Base-by-base conservation (phyloP, 179 eudicot genomes). In the Nepenthes alata region DNA sequence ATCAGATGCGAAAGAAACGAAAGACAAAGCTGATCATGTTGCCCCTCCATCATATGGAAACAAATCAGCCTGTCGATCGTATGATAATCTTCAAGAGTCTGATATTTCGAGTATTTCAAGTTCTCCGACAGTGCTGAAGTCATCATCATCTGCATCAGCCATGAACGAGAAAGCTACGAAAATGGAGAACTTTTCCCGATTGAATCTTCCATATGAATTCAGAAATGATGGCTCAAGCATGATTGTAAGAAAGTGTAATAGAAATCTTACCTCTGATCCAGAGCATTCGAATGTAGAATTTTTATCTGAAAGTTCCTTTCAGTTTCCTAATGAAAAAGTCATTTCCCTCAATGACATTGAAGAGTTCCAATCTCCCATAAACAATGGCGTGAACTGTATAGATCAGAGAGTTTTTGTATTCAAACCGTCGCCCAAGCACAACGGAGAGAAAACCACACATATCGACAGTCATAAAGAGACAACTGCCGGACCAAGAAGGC, bases 341-440 rank as follows among this genome's bases (percentile, higher is more conserved):
- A 39, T 78, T 15, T 75, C 72, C 57, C 78, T 76, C 6, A 85
- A 89, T 11, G 89, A 83, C 57, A 66, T 88, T 14, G 85, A 83
- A 62, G 95, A 88, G 76, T 78, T 81, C 62, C 69, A 62, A 65
- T 71, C 83, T 1, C 76, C 80, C 2, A 52, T 37, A 37, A 74
- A 63, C 15, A 66, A 65, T 61, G 77, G 60, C 4, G 48, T 48
- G 0, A 53, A 64, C 34, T 61, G 44, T 49, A 84, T 75, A 57
- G 95, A 90, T 66, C 88, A 82, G 57, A 79, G 95, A 65, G 60
- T 82, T 6, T 90, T 88, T 61, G 12, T 78, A 77, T 88, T 90
- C 67, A 78, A 72, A 56, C 64, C 86, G 11, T 55, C 76, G 8
- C 47, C 45, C 37, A 47, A 12, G 12, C 53, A 9, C 65, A 44